A percentile compares a stretch with the other conserved stretches of the same genome.
phyloP scores from a whole-genome alignment of 495 filamentous ascomycete species.

The Saxophila tyrrhenica region DNA sequence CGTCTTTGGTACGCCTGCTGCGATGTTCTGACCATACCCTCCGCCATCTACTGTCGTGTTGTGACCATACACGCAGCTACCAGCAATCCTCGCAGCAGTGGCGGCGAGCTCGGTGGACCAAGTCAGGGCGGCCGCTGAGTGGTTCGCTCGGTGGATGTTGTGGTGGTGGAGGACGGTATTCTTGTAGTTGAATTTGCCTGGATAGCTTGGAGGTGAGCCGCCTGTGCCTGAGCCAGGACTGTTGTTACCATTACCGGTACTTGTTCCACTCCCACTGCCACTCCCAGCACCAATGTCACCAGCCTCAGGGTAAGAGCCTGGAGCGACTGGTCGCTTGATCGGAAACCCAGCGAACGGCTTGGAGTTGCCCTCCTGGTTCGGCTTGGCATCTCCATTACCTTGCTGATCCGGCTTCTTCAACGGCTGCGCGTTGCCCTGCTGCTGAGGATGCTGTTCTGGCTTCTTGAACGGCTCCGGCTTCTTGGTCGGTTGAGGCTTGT shows the following conservation, averaged over 20 bases:
- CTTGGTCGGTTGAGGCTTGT: background rate
- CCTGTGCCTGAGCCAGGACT: too few relatives aligned
- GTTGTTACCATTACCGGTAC: background rate
- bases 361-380: too few relatives aligned
- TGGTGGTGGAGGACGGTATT: slow-evolving; percentile 55
- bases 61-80: slow-evolving; percentile 59
- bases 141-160: slow-evolving; percentile 77
- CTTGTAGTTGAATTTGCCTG: slow-evolving; percentile 30
- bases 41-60: slow-evolving; percentile 60
- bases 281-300: too few relatives aligned
- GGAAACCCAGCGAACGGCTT: too few relatives aligned
- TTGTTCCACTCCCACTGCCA: too few relatives aligned
- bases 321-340: too few relatives aligned
- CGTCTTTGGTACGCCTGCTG: slow-evolving; percentile 32
- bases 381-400: background rate
- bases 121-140: slow-evolving; percentile 51
- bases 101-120: slow-evolving; percentile 52
- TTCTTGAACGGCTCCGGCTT: background rate
- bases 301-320: too few relatives aligned
- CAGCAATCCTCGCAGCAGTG: slow-evolving; percentile 43
- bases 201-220: too few relatives aligned
- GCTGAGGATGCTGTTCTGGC: too few relatives aligned
- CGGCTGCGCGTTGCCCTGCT: too few relatives aligned
- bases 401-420: too few relatives aligned
- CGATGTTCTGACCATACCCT: slow-evolving; percentile 82